Base-by-base conservation (phyloP, 1,284 basidiomycete species). In the Fomitopsis schrenkii region DNA sequence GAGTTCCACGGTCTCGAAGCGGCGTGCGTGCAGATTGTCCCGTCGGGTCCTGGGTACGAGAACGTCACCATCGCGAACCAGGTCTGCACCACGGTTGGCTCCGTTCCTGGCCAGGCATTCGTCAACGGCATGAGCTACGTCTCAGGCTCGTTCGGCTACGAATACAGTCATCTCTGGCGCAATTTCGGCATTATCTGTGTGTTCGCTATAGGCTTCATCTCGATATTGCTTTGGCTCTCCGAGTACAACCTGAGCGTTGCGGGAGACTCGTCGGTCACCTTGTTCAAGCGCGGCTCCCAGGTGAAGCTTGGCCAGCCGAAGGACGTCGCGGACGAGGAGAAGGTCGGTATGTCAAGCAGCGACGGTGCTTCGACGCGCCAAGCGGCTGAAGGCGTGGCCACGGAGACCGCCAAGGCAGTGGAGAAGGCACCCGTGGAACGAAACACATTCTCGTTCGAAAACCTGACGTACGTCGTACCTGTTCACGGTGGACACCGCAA, bases 361-460 rank as follows among this genome's bases (percentile, higher is more conserved):
- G 57, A 59, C 36, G n/a, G 44, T 10, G 46, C 44, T 9, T n/a
- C 60, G 15, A 45, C 60, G n/a, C 30, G 42, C 8, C 54, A 63
- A 10, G 38, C 22, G n/a, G 55, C 46, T 30, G 33, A 56, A 50
- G 62, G 54, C 19, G 36, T 46, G n/a, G 12, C 22, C 12, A 22
- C 48, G 7, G 59, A 65, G 22, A 58, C 52, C 10, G 60, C 66
- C 58, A 58, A 68, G 53, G 67, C 66, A 36, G 57, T 66, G 50
- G 61, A 65, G 61, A 63, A 60, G 44, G 67, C 70, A 28, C 69
- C 71, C 8, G 64, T 58, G 57, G 74, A 74, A 57, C 68, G 71
- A 57, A 77, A 84, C 64, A 76, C 83, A 15, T 90, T 91, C 70
- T 82, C 87, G 0, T 91, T 87, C 86, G 77, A 83, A 52, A 76